These are phyloP conservation scores for Mrakia frigida DNA, from an alignment of 768 basidiomycete species.

Conservation along the genomic window DNA sequence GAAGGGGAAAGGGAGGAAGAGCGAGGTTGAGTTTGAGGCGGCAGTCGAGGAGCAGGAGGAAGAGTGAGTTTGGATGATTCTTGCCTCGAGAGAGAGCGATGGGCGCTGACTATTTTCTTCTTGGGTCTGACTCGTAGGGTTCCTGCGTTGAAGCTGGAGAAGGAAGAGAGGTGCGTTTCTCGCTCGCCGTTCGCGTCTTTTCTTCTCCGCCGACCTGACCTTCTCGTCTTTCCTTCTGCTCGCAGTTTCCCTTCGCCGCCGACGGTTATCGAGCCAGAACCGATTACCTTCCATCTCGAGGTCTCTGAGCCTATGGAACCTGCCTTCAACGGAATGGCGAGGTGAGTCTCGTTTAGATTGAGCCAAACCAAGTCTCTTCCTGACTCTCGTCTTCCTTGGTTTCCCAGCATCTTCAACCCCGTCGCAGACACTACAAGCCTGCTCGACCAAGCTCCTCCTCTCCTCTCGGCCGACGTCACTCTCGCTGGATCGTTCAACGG, in stretches of 20 bases:
- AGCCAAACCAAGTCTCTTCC: neutral
- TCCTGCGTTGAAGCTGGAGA: neutral
- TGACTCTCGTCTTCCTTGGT: neutral
- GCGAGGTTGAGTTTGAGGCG: too few relatives aligned
- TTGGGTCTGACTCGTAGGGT: too few relatives aligned
- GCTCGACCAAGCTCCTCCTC: neutral
- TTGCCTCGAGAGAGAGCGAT: too few relatives aligned
- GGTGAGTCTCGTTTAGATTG: neutral
- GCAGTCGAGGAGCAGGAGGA: too few relatives aligned
- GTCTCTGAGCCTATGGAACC: neutral
- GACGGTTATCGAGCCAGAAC: neutral
- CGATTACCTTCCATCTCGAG: neutral
- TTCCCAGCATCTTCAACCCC: neutral
- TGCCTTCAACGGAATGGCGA: neutral
- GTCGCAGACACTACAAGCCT: neutral
- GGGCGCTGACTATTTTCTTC: too few relatives aligned
- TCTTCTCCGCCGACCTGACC: neutral
- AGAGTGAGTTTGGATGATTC: too few relatives aligned
- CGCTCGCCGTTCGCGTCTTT: neutral
- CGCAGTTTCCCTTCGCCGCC: neutral
- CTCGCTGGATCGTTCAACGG: slow-evolving; percentile 8
- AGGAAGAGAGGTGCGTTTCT: neutral
- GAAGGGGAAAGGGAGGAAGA: too few relatives aligned
- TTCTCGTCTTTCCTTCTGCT: neutral
- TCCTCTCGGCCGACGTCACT: neutral